Evolutionary conservation across 345 rosid species (phyloP), one percentile per base, ranked within the genome.

Genomic region (Turritis glabra): DNA sequence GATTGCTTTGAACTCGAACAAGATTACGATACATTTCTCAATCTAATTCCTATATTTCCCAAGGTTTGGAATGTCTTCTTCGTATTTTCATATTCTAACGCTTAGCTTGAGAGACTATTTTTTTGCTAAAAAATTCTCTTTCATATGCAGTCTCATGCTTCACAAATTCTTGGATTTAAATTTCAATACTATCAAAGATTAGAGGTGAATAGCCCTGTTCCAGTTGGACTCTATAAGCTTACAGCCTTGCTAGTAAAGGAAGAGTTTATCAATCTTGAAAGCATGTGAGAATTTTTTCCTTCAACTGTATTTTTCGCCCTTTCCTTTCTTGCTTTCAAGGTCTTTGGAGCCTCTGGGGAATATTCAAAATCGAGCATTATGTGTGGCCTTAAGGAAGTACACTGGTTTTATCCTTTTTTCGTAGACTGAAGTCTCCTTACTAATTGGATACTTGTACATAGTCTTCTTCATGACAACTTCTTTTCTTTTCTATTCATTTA

Each of bases 111-210:
- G 53, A 61, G 35, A 56, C 48, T 64, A 37, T 48, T 18, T 14
- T 72, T 58, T 73, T 75, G 50, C 79, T 81, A 26, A 67, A 43
- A 19, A 18, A 50, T 12, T 55, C 67, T 38, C 80, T 66, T 41
- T 62, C 41, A 71, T 75, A 72, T 87, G 83, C 97, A 96, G 99
- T 96, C 97, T 62, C 99, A 89, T 79, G 99, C 98, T 53, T 90
- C 99, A n/a, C 98, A 96, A 78, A 90, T 96, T 80, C 96, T 96
- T 58, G 99, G 99, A 62, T 96, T 88, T 78, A 96, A 96, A 89
- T 92, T 96, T 79, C 98, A 96, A 82, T 90, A 84, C 82, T 90
- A 96, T 82, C 99, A 92, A 79, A 82, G 89, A 35, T 72, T 83
- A 85, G 99, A 96, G 83, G 94, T 96, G 80, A 85, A 80, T 80